Percentiles rank a stretch among this genome's conserved stretches.
Conservation (phyloP, 106 monocot genomes). For the Chionographis japonica region DNA sequence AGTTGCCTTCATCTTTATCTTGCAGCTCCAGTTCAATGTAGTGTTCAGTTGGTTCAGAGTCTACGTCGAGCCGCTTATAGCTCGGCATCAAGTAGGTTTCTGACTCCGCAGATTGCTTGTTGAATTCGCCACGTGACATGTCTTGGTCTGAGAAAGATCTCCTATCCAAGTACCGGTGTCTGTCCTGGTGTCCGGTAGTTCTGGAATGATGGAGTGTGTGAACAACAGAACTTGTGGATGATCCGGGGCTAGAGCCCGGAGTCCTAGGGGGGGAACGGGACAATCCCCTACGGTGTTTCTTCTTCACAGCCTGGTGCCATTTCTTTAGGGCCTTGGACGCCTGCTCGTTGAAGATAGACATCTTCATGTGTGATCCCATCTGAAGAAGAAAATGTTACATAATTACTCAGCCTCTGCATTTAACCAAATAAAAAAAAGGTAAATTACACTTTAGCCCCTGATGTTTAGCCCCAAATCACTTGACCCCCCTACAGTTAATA, state of each 20-base stretch:
- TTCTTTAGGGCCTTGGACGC: conserved; percentile 50
- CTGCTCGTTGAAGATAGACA: conserved; percentile 60
- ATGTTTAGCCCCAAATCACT: no score
- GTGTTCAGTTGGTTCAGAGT: background rate
- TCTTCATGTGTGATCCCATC: conserved; percentile 81
- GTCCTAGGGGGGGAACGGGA: conserved; percentile 20
- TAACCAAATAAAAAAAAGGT: background rate
- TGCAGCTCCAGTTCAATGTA: no score
- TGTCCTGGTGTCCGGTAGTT: conserved; percentile 12
- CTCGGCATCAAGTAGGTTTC: background rate
- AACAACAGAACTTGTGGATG: conserved; percentile 21
- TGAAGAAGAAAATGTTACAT: conserved; percentile 7
- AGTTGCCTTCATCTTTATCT: no score
- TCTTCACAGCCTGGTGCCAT: conserved; percentile 51
- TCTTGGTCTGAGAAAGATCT: conserved; percentile 22
- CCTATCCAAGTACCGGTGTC: background rate
- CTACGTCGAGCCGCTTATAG: background rate
- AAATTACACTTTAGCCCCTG: no score
- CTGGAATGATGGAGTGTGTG: conserved; percentile 15
- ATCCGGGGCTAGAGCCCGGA: conserved; percentile 6
- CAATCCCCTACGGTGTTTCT: conserved; percentile 22
- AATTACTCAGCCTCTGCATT: background rate
- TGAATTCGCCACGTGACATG: conserved; percentile 6
- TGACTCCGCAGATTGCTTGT: background rate
- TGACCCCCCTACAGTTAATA: no score